Evolutionary conservation across 2,329 filamentous ascomycete genomes (phyloP), one percentile per base, ranked within the genome.

Genomic region (Ceratocystis alfenasii): DNA sequence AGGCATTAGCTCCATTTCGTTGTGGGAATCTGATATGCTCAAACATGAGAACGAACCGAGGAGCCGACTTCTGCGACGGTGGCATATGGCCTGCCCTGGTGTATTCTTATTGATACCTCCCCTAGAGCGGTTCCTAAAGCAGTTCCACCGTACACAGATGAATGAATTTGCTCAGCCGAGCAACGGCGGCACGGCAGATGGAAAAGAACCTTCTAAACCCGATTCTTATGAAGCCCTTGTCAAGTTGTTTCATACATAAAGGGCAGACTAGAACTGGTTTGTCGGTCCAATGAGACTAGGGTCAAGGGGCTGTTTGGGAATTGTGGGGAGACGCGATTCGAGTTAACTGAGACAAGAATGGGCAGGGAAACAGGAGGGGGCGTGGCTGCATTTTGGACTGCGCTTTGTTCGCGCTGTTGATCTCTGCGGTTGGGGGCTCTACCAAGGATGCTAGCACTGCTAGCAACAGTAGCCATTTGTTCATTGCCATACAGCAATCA

Each of bases 241-340:
- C 30, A 25, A 10, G 7, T 17, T 30, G 55, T 59, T 59, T 59
- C 28, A 20, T 5, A n/a, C 17, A 12, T 20, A 10, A 33, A 57
- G 33, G 53, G 10, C 53, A 57, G 25, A 25, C 53, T 20, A 28
- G 25, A 57, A 20, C n/a, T 59, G 17, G 25, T 15, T 36, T 33
- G 3, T 33, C 12, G 17, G 12, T 1, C 12, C 12, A 15, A 41
- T 5, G 10, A 41, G 36, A 41, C n/a, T 28, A 59, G 28, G 55
- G 55, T 59, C 15, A 36, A 33, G 55, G 55, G 15, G 55, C 30
- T 59, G 55, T 59, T 59, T 59, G 12, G 30, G 25, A 36, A n/a
- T 59, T 33, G 7, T 12, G 53, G 8, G 48, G 7, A 4, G n/a
- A 12, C 22, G 50, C 5, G 22, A 55, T 55, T 55, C 8, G 53